A percentile compares a stretch with the other conserved stretches of the same genome.
Evolutionary conservation across 805 yeast species (phyloP).

Genomic region (Metschnikowia santaceciliae): DNA sequence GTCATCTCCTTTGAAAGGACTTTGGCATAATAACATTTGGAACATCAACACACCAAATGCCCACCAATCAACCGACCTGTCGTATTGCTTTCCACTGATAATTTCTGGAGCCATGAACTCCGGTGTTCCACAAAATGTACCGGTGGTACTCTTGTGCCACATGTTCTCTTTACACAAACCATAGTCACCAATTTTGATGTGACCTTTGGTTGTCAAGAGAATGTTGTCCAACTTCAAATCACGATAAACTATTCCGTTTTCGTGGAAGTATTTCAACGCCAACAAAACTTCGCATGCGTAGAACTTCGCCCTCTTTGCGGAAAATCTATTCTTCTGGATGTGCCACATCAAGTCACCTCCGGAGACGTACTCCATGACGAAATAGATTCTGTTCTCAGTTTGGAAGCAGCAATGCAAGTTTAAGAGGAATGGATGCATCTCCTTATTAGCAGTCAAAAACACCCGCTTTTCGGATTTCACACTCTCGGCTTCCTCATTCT

Average conservation of each 20-base stretch:
- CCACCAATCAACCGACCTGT: slow-evolving; percentile 99
- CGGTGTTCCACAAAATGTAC: slow-evolving; percentile 98
- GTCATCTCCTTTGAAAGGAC: slow-evolving; percentile 96
- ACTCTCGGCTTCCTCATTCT: slow-evolving; percentile 93
- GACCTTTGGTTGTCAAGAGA: slow-evolving; percentile 83
- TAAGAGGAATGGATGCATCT: slow-evolving; percentile 88
- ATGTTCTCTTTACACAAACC: slow-evolving; percentile 94
- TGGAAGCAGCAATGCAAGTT: slow-evolving; percentile 94
- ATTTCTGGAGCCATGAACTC: slow-evolving; percentile 99
- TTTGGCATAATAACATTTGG: slow-evolving; percentile 94
- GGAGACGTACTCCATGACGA: slow-evolving; percentile 96
- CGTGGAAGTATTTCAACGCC: slow-evolving; percentile 90
- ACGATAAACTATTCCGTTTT: slow-evolving; percentile 92
- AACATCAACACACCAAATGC: slow-evolving; percentile 95
- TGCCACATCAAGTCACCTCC: slow-evolving; percentile 99
- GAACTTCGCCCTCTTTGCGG: slow-evolving; percentile 89
- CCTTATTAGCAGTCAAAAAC: slow-evolving; percentile 76
- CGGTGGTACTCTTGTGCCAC: slow-evolving; percentile 82
- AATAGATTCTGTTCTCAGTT: slow-evolving; percentile 94
- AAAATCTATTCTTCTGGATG: slow-evolving; percentile 86
- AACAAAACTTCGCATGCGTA: slow-evolving; percentile 95
- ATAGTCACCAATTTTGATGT: slow-evolving; percentile 93
- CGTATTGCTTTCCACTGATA: slow-evolving; percentile 85
- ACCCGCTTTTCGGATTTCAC: slow-evolving; percentile 93
- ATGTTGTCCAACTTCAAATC: slow-evolving; percentile 95